phyloP scores from a whole-genome alignment of 2,329 filamentous ascomycete species.

The Colletotrichum australisinense region DNA sequence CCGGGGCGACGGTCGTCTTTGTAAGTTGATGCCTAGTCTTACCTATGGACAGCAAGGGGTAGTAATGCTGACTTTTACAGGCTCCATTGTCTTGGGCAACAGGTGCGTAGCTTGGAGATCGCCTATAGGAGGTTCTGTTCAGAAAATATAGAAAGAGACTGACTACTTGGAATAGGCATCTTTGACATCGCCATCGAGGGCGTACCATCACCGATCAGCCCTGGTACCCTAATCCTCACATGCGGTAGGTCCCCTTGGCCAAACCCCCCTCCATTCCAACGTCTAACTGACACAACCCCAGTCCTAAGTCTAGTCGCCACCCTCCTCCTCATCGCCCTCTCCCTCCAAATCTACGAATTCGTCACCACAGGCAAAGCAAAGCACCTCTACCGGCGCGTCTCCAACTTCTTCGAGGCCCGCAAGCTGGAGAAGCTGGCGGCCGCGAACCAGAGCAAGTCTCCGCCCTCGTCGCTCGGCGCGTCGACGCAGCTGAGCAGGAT shows the following conservation, averaged over 20 bases:
- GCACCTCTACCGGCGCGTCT: not conserved
- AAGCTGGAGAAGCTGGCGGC: not conserved
- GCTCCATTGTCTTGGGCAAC: slow-evolving; percentile 33
- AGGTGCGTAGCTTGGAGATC: not conserved
- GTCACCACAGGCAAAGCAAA: slow-evolving; percentile 10
- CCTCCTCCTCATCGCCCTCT: slow-evolving; percentile 28
- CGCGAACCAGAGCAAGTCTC: not conserved
- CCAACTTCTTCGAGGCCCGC: not conserved
- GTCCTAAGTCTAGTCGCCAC: slow-evolving; percentile 34
- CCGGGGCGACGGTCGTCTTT: slow-evolving; percentile 31
- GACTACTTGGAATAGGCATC: not conserved
- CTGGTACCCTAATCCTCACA: slow-evolving; percentile 16
- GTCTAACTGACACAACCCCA: not conserved
- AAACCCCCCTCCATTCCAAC: fast-evolving
- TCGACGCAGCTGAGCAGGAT: slow-evolving; percentile 23
- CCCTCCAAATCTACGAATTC: slow-evolving; percentile 33
- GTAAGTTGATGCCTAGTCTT: not conserved
- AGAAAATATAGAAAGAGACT: not conserved
- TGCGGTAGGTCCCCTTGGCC: slow-evolving; percentile 17
- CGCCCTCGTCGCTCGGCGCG: slow-evolving; percentile 13
- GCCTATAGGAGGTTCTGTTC: not conserved
- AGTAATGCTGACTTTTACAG: not conserved
- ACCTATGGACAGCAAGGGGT: not conserved
- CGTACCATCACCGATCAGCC: not conserved
- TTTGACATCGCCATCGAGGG: slow-evolving; percentile 32